Conservation (phyloP, 805 yeast species). For the Monosporozyma unispora region DNA sequence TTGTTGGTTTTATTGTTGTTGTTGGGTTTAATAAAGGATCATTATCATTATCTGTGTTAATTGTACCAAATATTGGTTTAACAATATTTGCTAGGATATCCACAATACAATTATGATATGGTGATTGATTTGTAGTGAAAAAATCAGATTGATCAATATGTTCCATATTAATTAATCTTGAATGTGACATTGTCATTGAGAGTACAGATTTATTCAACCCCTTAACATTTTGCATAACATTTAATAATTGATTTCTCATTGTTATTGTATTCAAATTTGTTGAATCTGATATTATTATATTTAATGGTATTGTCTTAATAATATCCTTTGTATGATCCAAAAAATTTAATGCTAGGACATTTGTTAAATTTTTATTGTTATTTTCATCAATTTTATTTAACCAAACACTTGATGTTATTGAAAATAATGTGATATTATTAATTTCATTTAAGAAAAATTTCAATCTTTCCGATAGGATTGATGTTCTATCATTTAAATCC, state of each 20-base stretch:
- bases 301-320: constrained; percentile 9
- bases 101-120: constrained; percentile 12
- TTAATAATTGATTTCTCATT: constrained; percentile 8
- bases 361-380: not conserved
- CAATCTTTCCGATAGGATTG: constrained; percentile 1
- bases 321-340: constrained; percentile 3
- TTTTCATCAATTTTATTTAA: constrained; percentile 5
- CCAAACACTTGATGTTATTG: constrained; percentile 4
- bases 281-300: not conserved
- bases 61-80: constrained; percentile 10
- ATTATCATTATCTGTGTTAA: not conserved
- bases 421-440: constrained; percentile 9
- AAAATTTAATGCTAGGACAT: constrained; percentile 9
- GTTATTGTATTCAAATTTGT: not conserved
- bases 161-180: constrained; percentile 3
- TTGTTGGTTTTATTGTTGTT: not conserved
- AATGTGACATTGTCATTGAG: constrained; percentile 11
- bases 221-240: constrained; percentile 3
- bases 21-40: not conserved
- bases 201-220: constrained; percentile 7
- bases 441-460: constrained; percentile 8
- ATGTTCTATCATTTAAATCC: not conserved
- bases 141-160: constrained; percentile 7
- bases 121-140: constrained; percentile 1
- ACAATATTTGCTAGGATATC: constrained; percentile 6